These are phyloP conservation scores for Penicillium cosmopolitanum DNA, from an alignment of 495 filamentous ascomycete species.

Conservation along the genomic window DNA sequence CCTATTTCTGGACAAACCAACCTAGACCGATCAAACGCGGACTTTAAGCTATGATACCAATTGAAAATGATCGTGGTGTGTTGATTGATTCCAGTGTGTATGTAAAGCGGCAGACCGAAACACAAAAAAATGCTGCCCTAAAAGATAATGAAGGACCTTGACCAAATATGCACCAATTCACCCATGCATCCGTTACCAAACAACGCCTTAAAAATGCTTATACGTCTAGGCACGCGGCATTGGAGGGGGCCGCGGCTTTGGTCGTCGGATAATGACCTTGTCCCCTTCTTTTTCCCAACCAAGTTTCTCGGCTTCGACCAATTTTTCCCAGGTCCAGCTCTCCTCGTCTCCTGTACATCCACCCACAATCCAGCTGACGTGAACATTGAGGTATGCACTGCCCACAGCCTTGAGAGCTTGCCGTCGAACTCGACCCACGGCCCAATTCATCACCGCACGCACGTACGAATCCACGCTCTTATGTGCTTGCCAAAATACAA, in stretches of 20 bases:
- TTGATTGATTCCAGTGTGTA: slow-evolving; percentile 21
- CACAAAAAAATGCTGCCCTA: slow-evolving; percentile 12
- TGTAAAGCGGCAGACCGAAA: slow-evolving; percentile 20
- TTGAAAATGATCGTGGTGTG: slow-evolving; percentile 12
- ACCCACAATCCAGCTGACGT: slow-evolving; percentile 52
- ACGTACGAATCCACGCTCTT: slow-evolving; percentile 75
- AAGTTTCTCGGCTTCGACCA: slow-evolving; percentile 66
- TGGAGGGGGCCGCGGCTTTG: slow-evolving; percentile 37
- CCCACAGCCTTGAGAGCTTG: slow-evolving; percentile 84
- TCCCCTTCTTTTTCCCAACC: slow-evolving; percentile 77
- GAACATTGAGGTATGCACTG: slow-evolving; percentile 74
- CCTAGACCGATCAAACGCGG: slow-evolving; percentile 69
- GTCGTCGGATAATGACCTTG: slow-evolving; percentile 71
- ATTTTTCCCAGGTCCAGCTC: slow-evolving; percentile 70
- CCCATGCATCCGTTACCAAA: background rate
- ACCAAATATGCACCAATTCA: slow-evolving; percentile 14
- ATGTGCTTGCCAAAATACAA: slow-evolving; percentile 72
- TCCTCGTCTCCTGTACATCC: slow-evolving; percentile 62
- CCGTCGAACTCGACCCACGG: slow-evolving; percentile 67
- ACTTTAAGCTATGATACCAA: slow-evolving; percentile 73
- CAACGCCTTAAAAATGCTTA: slow-evolving; percentile 21
- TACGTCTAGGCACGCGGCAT: slow-evolving; percentile 18
- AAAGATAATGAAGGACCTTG: slow-evolving; percentile 16
- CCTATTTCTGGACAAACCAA: slow-evolving; percentile 50
- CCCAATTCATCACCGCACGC: slow-evolving; percentile 76